These are phyloP conservation scores for Nelumbo lutea DNA, from an alignment of 164 flowering plant genomes.

Conservation along the genomic window DNA sequence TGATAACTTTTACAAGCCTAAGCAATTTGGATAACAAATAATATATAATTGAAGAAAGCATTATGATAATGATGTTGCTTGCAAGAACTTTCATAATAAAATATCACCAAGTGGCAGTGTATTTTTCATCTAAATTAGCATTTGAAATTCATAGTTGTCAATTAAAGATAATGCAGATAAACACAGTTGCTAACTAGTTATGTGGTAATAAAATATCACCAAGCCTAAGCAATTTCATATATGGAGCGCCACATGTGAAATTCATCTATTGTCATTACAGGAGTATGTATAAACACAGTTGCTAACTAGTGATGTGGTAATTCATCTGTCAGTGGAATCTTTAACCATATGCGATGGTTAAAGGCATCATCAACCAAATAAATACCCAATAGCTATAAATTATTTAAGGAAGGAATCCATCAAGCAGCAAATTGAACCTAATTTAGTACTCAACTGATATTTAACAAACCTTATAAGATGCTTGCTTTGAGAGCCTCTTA, in stretches of 20 bases:
- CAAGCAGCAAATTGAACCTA: neutral
- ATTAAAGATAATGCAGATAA: neutral
- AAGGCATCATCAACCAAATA: neutral
- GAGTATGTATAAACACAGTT: neutral
- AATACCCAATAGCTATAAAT: neutral
- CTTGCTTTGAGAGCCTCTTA: neutral
- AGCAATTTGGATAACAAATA: neutral
- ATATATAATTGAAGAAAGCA: neutral
- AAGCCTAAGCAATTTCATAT: neutral
- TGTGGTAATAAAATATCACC: neutral
- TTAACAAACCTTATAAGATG: neutral
- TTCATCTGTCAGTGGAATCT: neutral
- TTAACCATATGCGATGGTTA: neutral
- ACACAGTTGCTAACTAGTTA: neutral
- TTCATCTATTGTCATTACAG: neutral
- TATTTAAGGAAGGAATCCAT: neutral
- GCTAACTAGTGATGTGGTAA: neutral
- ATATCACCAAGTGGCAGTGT: neutral
- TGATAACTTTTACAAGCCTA: constrained; percentile 6
- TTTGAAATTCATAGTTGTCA: neutral
- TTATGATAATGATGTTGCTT: neutral
- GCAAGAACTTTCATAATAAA: neutral
- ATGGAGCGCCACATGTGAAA: neutral
- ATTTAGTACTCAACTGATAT: neutral
- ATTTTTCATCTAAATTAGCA: neutral